These are phyloP conservation scores for Globisporangium mamillatum DNA, from an alignment of 352 stramenopile genomes.

Conservation along the genomic window DNA sequence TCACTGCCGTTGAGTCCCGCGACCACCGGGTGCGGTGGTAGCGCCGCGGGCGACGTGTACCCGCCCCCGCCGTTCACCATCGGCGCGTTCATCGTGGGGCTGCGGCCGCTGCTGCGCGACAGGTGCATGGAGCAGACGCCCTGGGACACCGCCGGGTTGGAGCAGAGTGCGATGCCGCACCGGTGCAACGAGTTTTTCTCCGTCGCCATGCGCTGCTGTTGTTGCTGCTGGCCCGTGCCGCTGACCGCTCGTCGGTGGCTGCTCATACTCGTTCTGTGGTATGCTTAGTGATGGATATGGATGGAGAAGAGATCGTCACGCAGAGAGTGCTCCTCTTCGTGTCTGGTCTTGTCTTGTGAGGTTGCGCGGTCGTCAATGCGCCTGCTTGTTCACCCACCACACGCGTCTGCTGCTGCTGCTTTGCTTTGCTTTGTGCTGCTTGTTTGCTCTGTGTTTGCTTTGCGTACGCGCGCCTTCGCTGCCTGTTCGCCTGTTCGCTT, in stretches of 20 bases:
- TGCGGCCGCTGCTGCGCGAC: slow-evolving; percentile 29
- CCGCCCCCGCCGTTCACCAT: slow-evolving; percentile 20
- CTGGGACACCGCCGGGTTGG: slow-evolving; percentile 69
- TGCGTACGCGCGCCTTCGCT: background rate
- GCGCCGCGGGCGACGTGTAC: slow-evolving; percentile 16
- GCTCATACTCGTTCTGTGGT: slow-evolving; percentile 6
- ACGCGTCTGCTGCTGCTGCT: too few relatives aligned
- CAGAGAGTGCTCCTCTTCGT: background rate
- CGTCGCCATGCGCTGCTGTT: slow-evolving; percentile 20
- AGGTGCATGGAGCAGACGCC: slow-evolving; percentile 78
- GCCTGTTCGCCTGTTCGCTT: background rate
- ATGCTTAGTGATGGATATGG: background rate
- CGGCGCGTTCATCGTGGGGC: slow-evolving; percentile 4
- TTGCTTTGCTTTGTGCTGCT: too few relatives aligned
- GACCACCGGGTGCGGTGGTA: slow-evolving; percentile 4
- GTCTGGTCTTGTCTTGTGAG: background rate
- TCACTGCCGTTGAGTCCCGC: slow-evolving; percentile 23
- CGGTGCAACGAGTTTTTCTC: slow-evolving; percentile 67
- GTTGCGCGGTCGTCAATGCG: background rate
- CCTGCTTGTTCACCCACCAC: background rate
- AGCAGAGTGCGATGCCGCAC: slow-evolving; percentile 75
- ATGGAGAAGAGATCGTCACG: background rate
- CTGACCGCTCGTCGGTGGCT: slow-evolving; percentile 9
- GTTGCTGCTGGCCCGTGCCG: background rate
- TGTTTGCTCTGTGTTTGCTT: too few relatives aligned